phyloP scores from a whole-genome alignment of 2,329 filamentous ascomycete species.

The Exophiala dermatitidis region DNA sequence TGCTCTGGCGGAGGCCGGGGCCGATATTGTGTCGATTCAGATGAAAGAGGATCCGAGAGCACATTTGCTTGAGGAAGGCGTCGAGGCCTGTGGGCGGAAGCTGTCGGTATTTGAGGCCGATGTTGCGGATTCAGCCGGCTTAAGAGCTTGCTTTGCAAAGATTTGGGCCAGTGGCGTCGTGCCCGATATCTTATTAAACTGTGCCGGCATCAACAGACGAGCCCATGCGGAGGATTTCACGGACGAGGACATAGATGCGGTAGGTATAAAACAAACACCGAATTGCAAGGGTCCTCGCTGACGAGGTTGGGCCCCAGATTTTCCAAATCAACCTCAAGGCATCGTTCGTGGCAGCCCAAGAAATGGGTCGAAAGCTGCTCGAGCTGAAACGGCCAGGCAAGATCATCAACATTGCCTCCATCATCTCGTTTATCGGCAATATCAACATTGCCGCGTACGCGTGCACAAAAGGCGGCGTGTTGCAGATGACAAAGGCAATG shows the following conservation, averaged over 20 bases:
- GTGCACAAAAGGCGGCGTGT: conserved; percentile 74
- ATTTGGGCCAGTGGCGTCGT: conserved; percentile 40
- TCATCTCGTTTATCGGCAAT: conserved; percentile 77
- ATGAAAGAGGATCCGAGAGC: conserved; percentile 8
- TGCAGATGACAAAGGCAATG: conserved; percentile 74
- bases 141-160: conserved; percentile 36
- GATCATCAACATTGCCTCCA: conserved; percentile 76
- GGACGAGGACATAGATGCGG: conserved; percentile 64
- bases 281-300: not conserved
- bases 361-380: conserved; percentile 73
- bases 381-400: conserved; percentile 18
- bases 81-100: conserved; percentile 33
- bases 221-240: conserved; percentile 70
- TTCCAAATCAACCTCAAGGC: conserved; percentile 78
- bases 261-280: not conserved
- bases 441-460: conserved; percentile 83
- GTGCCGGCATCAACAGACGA: conserved; percentile 74
- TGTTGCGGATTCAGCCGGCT: conserved; percentile 35
- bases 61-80: conserved; percentile 33
- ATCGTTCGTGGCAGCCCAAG: conserved; percentile 70
- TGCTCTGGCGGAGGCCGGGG: conserved; percentile 41
- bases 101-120: conserved; percentile 39
- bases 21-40: conserved; percentile 35
- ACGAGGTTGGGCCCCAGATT: conserved; percentile 38
- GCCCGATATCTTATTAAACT: conserved; percentile 75